Percentiles rank a stretch among this genome's conserved stretches.
Evolutionary conservation across 768 basidiomycete genomes (phyloP).

Genomic region (Pisolithus sp.): DNA sequence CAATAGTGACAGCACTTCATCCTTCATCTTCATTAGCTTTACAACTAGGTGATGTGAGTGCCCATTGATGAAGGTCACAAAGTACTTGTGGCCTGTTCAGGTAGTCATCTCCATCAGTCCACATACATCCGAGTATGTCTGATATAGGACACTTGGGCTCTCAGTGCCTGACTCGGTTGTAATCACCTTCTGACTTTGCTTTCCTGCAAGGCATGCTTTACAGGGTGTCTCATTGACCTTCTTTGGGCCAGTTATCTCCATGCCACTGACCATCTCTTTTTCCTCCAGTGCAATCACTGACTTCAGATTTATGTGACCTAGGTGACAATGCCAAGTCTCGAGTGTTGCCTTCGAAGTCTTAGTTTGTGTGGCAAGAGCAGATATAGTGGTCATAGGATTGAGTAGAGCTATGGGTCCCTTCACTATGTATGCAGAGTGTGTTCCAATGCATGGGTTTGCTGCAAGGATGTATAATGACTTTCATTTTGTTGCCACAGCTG

Average conservation of each 20-base stretch:
- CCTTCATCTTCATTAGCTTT: conserved; percentile 2
- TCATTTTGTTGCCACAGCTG: background rate
- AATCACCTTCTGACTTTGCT: conserved; percentile 12
- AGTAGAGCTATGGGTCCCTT: background rate
- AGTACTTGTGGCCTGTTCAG: conserved; percentile 7
- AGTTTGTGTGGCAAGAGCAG: background rate
- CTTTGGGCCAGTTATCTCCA: background rate
- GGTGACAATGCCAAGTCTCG: background rate
- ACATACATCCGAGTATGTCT: conserved; percentile 16
- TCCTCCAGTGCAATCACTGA: background rate
- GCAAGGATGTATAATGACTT: conserved; percentile 2
- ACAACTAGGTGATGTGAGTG: conserved; percentile 12
- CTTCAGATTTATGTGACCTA: background rate
- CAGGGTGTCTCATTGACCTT: conserved; percentile 2
- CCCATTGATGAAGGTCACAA: conserved; percentile 16
- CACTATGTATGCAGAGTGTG: background rate
- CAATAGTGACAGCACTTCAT: conserved; percentile 5
- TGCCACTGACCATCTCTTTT: conserved; percentile 4
- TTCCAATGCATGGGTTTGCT: background rate
- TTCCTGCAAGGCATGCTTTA: conserved; percentile 18
- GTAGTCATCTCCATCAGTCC: conserved; percentile 11
- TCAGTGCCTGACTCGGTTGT: conserved; percentile 3
- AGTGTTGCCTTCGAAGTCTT: background rate
- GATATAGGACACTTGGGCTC: background rate
- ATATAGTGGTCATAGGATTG: background rate